Evolutionary conservation across 164 flowering plant species (phyloP).

Genomic region (grape (Vitis vinifera)): DNA sequence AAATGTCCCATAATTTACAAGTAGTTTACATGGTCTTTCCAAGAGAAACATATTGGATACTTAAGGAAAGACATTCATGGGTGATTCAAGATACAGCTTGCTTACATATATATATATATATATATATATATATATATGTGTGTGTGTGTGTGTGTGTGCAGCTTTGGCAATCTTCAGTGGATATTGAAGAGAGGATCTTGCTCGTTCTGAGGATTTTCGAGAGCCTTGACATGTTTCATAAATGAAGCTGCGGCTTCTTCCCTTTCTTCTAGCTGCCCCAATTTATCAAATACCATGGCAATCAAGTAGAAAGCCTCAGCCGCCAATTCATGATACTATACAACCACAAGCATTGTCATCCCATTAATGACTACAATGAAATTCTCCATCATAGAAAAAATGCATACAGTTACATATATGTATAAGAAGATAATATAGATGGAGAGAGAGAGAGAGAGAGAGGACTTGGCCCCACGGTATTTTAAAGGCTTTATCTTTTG

Average conservation of each 20-base stretch:
- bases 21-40: no score
- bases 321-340: constrained; percentile 93
- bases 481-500: no score
- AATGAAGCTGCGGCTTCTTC: constrained; percentile 88
- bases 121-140: no score
- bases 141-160: neutral
- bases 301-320: constrained; percentile 88
- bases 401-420: neutral
- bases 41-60: no score
- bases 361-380: neutral
- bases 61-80: no score
- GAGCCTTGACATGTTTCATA: constrained; percentile 57
- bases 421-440: no score
- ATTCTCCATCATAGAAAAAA: neutral
- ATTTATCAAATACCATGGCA: constrained; percentile 66
- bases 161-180: constrained; percentile 2
- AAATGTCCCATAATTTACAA: no score
- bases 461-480: no score
- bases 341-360: constrained; percentile 4
- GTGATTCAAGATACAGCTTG: no score
- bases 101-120: neutral
- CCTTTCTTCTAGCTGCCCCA: constrained; percentile 61
- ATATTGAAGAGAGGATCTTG: constrained; percentile 26
- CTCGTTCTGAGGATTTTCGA: constrained; percentile 50
- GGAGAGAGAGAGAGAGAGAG: no score